These are phyloP conservation scores for Morella rubra DNA, from an alignment of 306 rosid species.

Conservation along the genomic window DNA sequence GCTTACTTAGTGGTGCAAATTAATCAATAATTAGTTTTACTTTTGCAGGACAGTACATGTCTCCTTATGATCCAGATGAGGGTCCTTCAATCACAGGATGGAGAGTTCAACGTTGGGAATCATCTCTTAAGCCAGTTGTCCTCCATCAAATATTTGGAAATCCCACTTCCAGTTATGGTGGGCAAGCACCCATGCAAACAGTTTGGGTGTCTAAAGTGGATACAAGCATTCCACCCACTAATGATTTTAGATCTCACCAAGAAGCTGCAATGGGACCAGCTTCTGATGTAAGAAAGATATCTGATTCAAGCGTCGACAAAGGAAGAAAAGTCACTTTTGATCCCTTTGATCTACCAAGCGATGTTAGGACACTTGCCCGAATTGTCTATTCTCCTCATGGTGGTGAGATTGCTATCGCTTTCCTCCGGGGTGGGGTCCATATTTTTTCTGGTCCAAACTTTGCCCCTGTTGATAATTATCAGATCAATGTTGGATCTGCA, in stretches of 20 bases:
- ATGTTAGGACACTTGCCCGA: slow-evolving; percentile 94
- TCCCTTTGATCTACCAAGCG: slow-evolving; percentile 98
- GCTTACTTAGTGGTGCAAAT: background rate
- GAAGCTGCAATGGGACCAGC: slow-evolving; percentile 47
- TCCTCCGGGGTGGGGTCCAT: slow-evolving; percentile 96
- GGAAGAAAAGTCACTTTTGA: slow-evolving; percentile 74
- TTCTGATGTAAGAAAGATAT: slow-evolving; percentile 50
- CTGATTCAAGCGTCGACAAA: slow-evolving; percentile 55
- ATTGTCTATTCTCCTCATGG: slow-evolving; percentile 97
- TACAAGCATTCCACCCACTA: slow-evolving; percentile 79
- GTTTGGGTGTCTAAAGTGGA: slow-evolving; percentile 97
- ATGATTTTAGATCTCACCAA: slow-evolving; percentile 82
- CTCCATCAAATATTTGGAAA: slow-evolving; percentile 98
- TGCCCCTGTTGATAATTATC: slow-evolving; percentile 84
- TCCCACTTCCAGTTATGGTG: slow-evolving; percentile 90
- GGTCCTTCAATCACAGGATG: slow-evolving; percentile 98
- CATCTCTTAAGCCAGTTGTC: slow-evolving; percentile 88
- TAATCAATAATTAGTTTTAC: slow-evolving; percentile 33
- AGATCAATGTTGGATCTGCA: slow-evolving; percentile 94
- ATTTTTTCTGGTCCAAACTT: slow-evolving; percentile 93
- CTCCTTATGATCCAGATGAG: slow-evolving; percentile 99
- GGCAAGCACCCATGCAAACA: slow-evolving; percentile 98
- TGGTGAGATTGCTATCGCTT: slow-evolving; percentile 96
- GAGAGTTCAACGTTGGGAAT: slow-evolving; percentile 99
- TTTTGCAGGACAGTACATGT: slow-evolving; percentile 95